phyloP scores from a whole-genome alignment of 768 basidiomycete genomes.

The Boletus tomentosulus region DNA sequence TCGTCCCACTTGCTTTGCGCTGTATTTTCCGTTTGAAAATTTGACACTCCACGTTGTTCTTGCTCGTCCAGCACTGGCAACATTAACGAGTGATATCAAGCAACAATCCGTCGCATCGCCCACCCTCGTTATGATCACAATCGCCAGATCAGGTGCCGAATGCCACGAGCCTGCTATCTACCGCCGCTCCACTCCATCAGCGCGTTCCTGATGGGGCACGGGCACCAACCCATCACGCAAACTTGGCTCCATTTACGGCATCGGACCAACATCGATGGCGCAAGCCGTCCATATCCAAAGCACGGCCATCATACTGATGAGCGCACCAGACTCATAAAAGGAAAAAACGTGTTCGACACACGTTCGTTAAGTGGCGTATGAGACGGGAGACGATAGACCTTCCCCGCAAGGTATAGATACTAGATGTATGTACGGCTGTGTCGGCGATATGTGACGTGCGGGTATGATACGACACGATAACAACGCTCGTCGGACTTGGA shows the following conservation, averaged over 20 bases:
- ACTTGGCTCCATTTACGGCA: neutral
- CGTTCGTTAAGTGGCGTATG: neutral
- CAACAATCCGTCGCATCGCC: neutral
- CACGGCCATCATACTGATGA: neutral
- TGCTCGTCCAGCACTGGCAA: neutral
- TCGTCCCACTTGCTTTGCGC: no score
- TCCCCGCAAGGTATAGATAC: conserved; percentile 5
- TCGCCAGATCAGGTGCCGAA: neutral
- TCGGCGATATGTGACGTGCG: conserved; percentile 5
- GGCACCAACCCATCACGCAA: neutral
- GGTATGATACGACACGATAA: conserved; percentile 9
- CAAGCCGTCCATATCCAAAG: neutral
- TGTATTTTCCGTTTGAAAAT: no score
- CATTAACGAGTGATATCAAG: neutral
- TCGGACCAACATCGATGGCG: neutral
- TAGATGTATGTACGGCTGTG: neutral
- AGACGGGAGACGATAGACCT: neutral
- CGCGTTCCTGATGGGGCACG: neutral
- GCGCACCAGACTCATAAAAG: neutral
- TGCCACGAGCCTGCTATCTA: neutral
- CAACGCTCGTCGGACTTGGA: neutral
- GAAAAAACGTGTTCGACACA: neutral
- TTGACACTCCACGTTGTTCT: neutral
- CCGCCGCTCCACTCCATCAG: neutral
- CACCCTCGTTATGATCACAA: neutral